Evolutionary conservation across 305 asterid genomes (phyloP).

Genomic region (Solanum hybrid): DNA sequence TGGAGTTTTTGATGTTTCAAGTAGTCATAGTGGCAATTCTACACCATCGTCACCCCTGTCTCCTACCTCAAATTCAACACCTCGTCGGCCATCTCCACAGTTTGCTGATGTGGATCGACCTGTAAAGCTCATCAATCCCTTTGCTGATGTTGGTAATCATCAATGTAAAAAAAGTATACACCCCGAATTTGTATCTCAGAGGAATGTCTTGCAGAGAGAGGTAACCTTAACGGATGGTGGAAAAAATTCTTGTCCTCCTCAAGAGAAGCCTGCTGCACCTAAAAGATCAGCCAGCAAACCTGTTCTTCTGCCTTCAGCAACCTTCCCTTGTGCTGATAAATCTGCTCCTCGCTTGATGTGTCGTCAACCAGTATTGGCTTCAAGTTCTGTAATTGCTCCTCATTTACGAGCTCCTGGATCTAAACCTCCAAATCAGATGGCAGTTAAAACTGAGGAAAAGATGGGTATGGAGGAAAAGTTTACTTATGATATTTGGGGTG

Average conservation of each 20-base stretch:
- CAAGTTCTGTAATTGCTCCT: slow-evolving; percentile 48
- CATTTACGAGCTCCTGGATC: slow-evolving; percentile 79
- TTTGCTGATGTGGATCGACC: slow-evolving; percentile 30
- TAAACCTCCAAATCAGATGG: slow-evolving; percentile 21
- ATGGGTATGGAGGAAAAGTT: slow-evolving; percentile 28
- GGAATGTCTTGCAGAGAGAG: slow-evolving; percentile 18
- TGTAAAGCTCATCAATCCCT: slow-evolving; percentile 33
- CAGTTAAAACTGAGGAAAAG: slow-evolving; percentile 22
- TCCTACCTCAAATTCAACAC: slow-evolving; percentile 40
- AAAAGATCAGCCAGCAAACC: slow-evolving; percentile 30
- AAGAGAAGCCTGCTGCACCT: slow-evolving; percentile 26
- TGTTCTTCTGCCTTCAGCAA: slow-evolving; percentile 49
- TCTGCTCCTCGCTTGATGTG: slow-evolving; percentile 27
- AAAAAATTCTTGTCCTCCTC: slow-evolving; percentile 13
- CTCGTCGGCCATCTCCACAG: slow-evolving; percentile 27
- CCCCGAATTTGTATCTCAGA: slow-evolving; percentile 22
- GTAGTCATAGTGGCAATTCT: slow-evolving; percentile 78
- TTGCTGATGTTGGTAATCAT: slow-evolving; percentile 16
- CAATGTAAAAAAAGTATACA: slow-evolving; percentile 20
- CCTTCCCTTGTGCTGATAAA: slow-evolving; percentile 38
- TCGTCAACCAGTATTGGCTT: slow-evolving; percentile 31
- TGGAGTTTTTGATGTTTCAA: slow-evolving; percentile 53
- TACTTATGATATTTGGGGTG: slow-evolving; percentile 81
- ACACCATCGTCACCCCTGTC: slow-evolving; percentile 79
- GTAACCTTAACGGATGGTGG: slow-evolving; percentile 9